Base-by-base conservation (phyloP, 164 flowering plant genomes). In the Cinnamomum micranthum region DNA sequence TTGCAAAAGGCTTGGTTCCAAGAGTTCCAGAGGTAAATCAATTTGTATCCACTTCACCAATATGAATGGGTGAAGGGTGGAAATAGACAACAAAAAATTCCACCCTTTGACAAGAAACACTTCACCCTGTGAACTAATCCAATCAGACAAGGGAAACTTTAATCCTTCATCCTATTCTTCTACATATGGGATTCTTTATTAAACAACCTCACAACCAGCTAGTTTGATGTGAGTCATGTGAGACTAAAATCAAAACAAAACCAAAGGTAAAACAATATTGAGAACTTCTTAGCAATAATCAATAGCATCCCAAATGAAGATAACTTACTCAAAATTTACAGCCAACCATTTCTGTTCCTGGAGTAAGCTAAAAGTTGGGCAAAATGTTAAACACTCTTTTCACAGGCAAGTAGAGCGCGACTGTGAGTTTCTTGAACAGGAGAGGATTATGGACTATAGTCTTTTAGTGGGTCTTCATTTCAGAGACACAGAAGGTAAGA, bases 361-460 rank as follows among this genome's bases (percentile, higher is more conserved):
- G 10, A 11, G 24, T 19, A 60, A 23, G 64, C 67, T 64, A 11
- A 12, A 24, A 22, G 17, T 64, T 0, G 27, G 17, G 25, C 24
- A 24, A 64, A 64, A 22, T 22, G 67, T 22, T 64, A 24, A n/a
- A 64, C 14, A 20, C 19, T 31, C 6, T 67, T 15, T 19, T 13
- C 71, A 75, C 91, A 94, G 98, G 86, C 98, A 94, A 87, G 94
- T 94, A 22, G 94, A 92, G 72, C 82, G 85, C 75, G 98, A 94
- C 69, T 89, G 94, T 76, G 97, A 92, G 58, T 90, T 94, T 77
- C 94, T 94, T 64, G 98, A 90, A 73, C 93, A 89, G 52, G 98
- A 89, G 81, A 88, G 94, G 71, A 93, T 93, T 24, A 94, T 93
- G 98, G 98, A 93, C 71, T 93, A 93, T 84, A 93, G 97, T 77